Base-by-base conservation (phyloP, 2,329 filamentous ascomycete species). In the Ceratocystis destructans region DNA sequence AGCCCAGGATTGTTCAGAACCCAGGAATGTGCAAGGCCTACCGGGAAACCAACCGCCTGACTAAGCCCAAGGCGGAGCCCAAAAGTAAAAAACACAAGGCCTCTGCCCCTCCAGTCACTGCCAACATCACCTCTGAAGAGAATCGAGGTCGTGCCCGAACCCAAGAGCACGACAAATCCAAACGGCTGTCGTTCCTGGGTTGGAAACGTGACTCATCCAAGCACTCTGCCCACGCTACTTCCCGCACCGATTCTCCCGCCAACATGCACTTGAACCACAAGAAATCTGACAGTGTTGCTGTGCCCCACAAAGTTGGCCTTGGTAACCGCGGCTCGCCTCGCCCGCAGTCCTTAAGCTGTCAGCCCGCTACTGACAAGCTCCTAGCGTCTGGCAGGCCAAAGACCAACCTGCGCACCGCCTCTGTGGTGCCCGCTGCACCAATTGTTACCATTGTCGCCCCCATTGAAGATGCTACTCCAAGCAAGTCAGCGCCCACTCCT, bases 101-200 rank as follows among this genome's bases (percentile, higher is more conserved):
- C 53, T 25, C 61, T 28, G n/a, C 65, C 41, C 37, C 65, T 41
- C 65, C 31, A 55, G 25, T 66, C 12, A 8, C 67, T 17, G 50
- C 63, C 53, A 67, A 55, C 62, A 53, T 67, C 46, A 45, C 53
- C 12, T 65, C 66, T 66, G 68, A 64, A 20, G 67, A 68, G 25
- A 44, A 50, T 61, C 62, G 41, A 37, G 61, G 65, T 20, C 61
- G 61, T 48, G 15, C 59, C 48, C 62, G 20, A 61, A 41, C 41
- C n/a, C 62, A 65, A 63, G 65, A 66, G 4, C 59, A 25, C 25
- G 62, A 65, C 17, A 65, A 65, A n/a, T 22, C 62, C 22, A 67
- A 62, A 59, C 63, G 66, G 25, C 45, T 62, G 31, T 67, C 66
- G 41, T 67, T 67, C 55, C 55, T 67, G 31, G 62, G 62, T 5